Evolutionary conservation across 495 filamentous ascomycete genomes (phyloP).

Genomic region (Neurospora sp.): DNA sequence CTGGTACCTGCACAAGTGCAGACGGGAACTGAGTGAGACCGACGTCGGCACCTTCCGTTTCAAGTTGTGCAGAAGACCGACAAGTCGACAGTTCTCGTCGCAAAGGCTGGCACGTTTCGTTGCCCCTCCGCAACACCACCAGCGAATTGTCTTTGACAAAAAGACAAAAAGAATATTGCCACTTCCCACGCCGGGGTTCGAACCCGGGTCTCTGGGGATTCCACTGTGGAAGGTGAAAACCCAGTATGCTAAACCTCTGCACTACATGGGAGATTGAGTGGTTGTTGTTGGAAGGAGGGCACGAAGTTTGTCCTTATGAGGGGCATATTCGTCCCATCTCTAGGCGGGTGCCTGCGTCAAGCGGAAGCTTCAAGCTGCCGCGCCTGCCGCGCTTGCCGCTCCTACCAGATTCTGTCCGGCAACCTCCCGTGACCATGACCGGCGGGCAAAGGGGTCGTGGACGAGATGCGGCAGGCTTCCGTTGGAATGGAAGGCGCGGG

Average conservation of each 20-base stretch:
- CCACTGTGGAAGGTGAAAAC: constrained; percentile 5
- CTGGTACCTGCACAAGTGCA: background rate
- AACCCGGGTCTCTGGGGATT: constrained; percentile 14
- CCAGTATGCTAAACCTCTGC: constrained; percentile 17
- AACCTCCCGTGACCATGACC: background rate
- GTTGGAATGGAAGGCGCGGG: background rate
- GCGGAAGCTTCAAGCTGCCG: background rate
- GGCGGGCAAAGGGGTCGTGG: background rate
- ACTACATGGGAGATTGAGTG: constrained; percentile 8
- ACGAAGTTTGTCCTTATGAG: background rate
- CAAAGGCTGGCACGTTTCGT: background rate
- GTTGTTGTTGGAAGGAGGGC: background rate
- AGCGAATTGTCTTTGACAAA: background rate
- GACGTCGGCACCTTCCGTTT: background rate
- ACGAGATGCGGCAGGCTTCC: background rate
- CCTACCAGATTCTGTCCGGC: background rate
- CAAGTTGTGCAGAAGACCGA: background rate
- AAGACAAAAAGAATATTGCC: background rate
- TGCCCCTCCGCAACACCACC: background rate
- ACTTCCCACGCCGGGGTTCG: constrained; percentile 12
- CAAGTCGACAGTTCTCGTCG: background rate
- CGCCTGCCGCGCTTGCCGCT: background rate
- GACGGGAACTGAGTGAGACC: background rate
- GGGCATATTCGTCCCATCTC: background rate
- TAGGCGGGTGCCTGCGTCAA: background rate